Evolutionary conservation across 371 early-diverging fungal species (phyloP).

Genomic region (Mucor irregularis): DNA sequence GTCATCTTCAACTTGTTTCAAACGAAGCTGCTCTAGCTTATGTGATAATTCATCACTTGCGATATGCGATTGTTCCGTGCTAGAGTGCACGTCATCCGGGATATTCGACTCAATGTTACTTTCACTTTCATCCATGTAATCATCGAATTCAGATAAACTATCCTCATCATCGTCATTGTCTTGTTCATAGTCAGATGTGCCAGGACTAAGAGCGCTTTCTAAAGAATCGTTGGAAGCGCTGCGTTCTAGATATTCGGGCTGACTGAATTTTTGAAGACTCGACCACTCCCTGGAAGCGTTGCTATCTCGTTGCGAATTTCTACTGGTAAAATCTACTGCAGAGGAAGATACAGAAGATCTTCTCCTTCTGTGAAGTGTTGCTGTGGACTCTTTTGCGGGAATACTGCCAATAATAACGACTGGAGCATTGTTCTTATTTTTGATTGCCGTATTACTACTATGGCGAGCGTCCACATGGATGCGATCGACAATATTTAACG

Average conservation of each 20-base stretch:
- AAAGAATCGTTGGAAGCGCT: slow-evolving; percentile 37
- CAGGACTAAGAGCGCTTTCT: slow-evolving; percentile 39
- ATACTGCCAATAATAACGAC: slow-evolving; percentile 34
- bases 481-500: slow-evolving; percentile 27
- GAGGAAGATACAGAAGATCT: slow-evolving; percentile 12
- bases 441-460: slow-evolving; percentile 29
- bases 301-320: neutral
- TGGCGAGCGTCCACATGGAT: slow-evolving; percentile 30
- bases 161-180: slow-evolving; percentile 12
- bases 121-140: neutral
- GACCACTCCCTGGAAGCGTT: slow-evolving; percentile 9
- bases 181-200: slow-evolving; percentile 25
- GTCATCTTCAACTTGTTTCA: slow-evolving; percentile 31
- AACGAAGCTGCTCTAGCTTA: slow-evolving; percentile 26
- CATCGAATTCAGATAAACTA: neutral
- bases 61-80: neutral
- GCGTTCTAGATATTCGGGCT: neutral
- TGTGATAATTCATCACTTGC: slow-evolving; percentile 10
- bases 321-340: neutral
- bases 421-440: slow-evolving; percentile 22
- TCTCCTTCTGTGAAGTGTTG: slow-evolving; percentile 8
- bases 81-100: too few relatives aligned
- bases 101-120: neutral
- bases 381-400: too few relatives aligned
- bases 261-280: neutral